Evolutionary conservation across 2,329 filamentous ascomycete genomes (phyloP), one percentile per base, ranked within the genome.

Genomic region (Arthrobotrys conoides): DNA sequence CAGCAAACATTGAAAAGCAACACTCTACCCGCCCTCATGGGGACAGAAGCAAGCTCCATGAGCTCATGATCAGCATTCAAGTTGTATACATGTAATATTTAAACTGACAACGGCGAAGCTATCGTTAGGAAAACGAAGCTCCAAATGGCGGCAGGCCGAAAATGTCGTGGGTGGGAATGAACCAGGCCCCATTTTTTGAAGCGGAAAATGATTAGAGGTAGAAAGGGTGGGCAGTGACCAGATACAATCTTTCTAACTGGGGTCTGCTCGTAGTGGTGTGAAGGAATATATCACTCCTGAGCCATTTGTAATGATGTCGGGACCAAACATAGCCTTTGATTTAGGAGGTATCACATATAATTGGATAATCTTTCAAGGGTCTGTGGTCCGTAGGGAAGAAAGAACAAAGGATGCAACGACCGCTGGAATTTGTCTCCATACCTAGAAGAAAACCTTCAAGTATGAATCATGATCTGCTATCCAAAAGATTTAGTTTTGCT

Each of bases 251-350:
- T 51, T 14, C 20, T 14, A 51, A 5, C 10, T 46, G 18, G 20
- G 48, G 18, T 46, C 6, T 12, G 20, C 18, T 46, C 44, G 44
- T 46, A 46, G 44, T 46, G 44, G 44, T 46, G 44, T 46, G 44
- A 20, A 46, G 44, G n/a, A 46, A 20, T 20, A 46, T 55, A 27
- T 22, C 24, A 24, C 20, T 53, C 49, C 49, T 53, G 49, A 53
- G 49, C 49, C 27, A 22, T 22, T 53, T 53, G 18, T 53, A 22
- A 53, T 53, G 49, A 12, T 16, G 9, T 14, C 12, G 38, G 38
- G 38, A n/a, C 14, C 12, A n/a, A n/a, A 44, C 38, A 44, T 5
- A 14, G 33, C 38, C 14, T 44, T 44, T 44, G 38, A 44, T n/a
- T 16, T 16, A 12, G 12, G 3, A 44, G 38, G 12, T 9, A 12